Percentiles rank a stretch among this genome's conserved stretches.
These are phyloP conservation scores for Monilinia aucupariae DNA, from an alignment of 2,329 filamentous ascomycete species.

Conservation along the genomic window DNA sequence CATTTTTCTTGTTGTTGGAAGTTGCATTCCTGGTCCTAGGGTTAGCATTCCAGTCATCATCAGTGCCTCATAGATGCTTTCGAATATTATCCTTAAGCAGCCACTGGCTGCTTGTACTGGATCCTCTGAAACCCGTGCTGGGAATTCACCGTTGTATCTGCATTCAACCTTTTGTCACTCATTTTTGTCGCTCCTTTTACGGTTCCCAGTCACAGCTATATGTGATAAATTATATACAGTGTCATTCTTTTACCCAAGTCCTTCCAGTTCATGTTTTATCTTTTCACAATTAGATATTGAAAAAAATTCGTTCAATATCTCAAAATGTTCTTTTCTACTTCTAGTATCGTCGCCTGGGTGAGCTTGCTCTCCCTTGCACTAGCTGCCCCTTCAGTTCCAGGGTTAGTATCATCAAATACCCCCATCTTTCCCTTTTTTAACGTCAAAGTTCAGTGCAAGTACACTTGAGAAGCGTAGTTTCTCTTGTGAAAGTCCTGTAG, in stretches of 20 bases:
- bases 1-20: not conserved
- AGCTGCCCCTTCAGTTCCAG: slow-evolving; percentile 5
- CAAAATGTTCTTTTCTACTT: slow-evolving; percentile 14
- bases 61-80: not conserved
- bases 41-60: slow-evolving; percentile 7
- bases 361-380: slow-evolving; percentile 15
- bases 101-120: not conserved
- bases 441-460: not conserved
- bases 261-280: not conserved
- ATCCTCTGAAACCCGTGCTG: not conserved
- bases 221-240: not conserved
- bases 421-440: not conserved
- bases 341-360: slow-evolving; percentile 5
- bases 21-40: not conserved
- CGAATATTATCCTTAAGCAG: slow-evolving; percentile 8
- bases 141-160: not conserved
- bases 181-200: slow-evolving; percentile 2
- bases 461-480: slow-evolving; percentile 16
- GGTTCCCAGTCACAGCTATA: not conserved
- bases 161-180: not conserved
- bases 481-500: slow-evolving; percentile 10
- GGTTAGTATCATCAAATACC: not conserved
- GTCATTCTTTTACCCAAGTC: slow-evolving; percentile 4
- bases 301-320: not conserved
- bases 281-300: not conserved